A percentile compares a stretch with the other conserved stretches of the same genome.
phyloP scores from a whole-genome alignment of 1,139 yeast species.

The Citeromyces siamensis region DNA sequence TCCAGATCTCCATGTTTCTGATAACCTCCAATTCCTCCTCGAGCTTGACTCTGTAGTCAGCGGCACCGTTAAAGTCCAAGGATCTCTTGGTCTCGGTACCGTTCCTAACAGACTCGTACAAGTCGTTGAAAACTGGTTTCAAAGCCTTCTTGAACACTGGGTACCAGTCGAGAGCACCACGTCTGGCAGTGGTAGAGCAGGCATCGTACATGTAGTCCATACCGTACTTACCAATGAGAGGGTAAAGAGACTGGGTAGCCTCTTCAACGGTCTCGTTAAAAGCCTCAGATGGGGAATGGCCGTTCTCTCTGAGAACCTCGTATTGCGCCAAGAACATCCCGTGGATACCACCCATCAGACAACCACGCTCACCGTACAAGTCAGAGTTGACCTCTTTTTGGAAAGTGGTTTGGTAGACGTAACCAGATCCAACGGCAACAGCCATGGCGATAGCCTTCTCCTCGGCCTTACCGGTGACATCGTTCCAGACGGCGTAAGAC shows the following conservation, averaged over 20 bases:
- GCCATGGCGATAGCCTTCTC: slow-evolving; percentile 98
- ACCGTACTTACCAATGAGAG: slow-evolving; percentile 98
- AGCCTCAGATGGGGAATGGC: slow-evolving; percentile 99
- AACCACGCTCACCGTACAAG: slow-evolving; percentile 99
- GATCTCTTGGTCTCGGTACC: slow-evolving; percentile 98
- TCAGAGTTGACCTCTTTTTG: slow-evolving; percentile 99
- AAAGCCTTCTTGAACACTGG: slow-evolving; percentile 97
- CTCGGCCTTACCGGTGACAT: slow-evolving; percentile 97
- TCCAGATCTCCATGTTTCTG: slow-evolving; percentile 99
- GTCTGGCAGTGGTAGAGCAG: slow-evolving; percentile 99
- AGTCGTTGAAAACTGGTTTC: slow-evolving; percentile 95
- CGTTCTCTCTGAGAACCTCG: slow-evolving; percentile 98
- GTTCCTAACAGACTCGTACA: slow-evolving; percentile 89
- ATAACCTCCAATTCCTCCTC: slow-evolving; percentile 88
- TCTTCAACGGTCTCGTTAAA: slow-evolving; percentile 99
- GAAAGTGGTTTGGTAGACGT: slow-evolving; percentile 98
- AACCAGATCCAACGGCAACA: slow-evolving; percentile 98
- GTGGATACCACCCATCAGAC: slow-evolving; percentile 99
- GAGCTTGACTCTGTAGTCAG: slow-evolving; percentile 95
- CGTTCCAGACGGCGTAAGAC: slow-evolving; percentile 98
- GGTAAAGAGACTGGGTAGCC: slow-evolving; percentile 98
- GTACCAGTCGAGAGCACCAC: slow-evolving; percentile 99
- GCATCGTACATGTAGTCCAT: slow-evolving; percentile 99
- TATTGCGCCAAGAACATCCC: slow-evolving; percentile 99
- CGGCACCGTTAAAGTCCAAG: slow-evolving; percentile 93